phyloP scores from a whole-genome alignment of 163 green algal genomes.

The Chloroidium sp. region DNA sequence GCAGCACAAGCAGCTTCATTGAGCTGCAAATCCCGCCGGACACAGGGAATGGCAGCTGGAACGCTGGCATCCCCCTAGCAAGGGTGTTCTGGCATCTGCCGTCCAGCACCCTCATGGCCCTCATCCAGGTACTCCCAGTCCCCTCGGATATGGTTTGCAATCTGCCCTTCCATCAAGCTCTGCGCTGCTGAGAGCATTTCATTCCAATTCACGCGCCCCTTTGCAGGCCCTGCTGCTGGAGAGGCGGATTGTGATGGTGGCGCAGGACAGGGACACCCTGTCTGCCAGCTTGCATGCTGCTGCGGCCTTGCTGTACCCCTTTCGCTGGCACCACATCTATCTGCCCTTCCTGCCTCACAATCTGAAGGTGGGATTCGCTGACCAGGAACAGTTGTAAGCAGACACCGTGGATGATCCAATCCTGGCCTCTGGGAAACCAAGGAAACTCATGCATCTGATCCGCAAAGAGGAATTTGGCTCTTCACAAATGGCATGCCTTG shows the following conservation, averaged over 20 bases:
- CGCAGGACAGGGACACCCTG: conserved; percentile 47
- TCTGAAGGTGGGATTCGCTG: conserved; percentile 27
- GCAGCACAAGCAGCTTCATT: conserved; percentile 23
- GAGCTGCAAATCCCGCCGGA: conserved; percentile 58
- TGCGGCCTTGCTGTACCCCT: conserved; percentile 64
- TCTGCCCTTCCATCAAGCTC: too few species aligned
- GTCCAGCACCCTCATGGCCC: neutral
- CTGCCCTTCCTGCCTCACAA: conserved; percentile 64
- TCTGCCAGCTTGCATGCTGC: conserved; percentile 55
- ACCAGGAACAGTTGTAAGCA: neutral
- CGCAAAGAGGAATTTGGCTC: too few species aligned
- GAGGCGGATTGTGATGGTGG: conserved; percentile 62
- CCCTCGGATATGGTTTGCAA: neutral
- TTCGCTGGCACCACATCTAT: conserved; percentile 77
- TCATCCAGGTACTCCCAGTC: conserved; percentile 2
- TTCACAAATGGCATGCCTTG: too few species aligned
- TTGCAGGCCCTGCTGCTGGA: conserved; percentile 55
- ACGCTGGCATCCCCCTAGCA: conserved; percentile 55
- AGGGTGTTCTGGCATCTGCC: conserved; percentile 65
- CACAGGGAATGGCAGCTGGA: conserved; percentile 44
- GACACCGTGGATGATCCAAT: too few species aligned
- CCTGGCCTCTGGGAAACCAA: too few species aligned
- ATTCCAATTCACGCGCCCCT: neutral
- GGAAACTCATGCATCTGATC: too few species aligned
- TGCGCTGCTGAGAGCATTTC: too few species aligned